Base-by-base conservation (phyloP, 176 grass and related monocot species). In the Raddia distichophylla region DNA sequence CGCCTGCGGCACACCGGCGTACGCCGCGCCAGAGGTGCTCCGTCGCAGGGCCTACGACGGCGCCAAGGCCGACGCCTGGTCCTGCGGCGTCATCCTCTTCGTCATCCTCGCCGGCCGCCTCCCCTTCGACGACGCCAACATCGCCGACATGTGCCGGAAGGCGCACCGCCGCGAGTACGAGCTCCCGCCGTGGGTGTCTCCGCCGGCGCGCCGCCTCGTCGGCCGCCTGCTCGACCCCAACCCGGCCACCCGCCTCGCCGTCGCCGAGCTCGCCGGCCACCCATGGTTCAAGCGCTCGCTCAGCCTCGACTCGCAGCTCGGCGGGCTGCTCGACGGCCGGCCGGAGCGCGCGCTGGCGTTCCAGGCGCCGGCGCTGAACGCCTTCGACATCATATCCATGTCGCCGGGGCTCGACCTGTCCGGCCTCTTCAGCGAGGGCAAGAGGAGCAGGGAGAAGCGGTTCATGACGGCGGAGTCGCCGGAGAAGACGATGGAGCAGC, bases 31-130 rank as follows among this genome's bases (percentile, higher is more conserved):
- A 1, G 95, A 94, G 90, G 87, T 97, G 45, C 80, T 94, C 54
- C 78, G 83, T 61, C 78, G 84, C 32, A 71, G 10, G 74, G 88
- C 89, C 2, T 97, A 97, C 72, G 90, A 97, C 56, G 95, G 95
- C 34, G 81, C 92, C 44, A 92, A 90, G 76, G 95, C 95, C 5
- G 92, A 97, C 80, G 90, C 90, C 14, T 98, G 95, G 95, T 98
- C 95, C 14, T 91, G 92, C 64, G 90, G 92, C 17, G 92, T 98
- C 18, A 87, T 93, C 83, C 88, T 98, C 78, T 98, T 93, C 88
- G 83, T 92, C 18, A 83, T 97, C 44, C 95, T 97, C 53, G 64
- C 86, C 0, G 95, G 92, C 0, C 19, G 11, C 5, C 88, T 97
- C 2, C 92, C 92, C 7, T 97, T 97, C 70, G 94, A 94, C 43